Evolutionary conservation across 2,329 filamentous ascomycete genomes (phyloP), one percentile per base, ranked within the genome.

Genomic region (Claviceps capensis): DNA sequence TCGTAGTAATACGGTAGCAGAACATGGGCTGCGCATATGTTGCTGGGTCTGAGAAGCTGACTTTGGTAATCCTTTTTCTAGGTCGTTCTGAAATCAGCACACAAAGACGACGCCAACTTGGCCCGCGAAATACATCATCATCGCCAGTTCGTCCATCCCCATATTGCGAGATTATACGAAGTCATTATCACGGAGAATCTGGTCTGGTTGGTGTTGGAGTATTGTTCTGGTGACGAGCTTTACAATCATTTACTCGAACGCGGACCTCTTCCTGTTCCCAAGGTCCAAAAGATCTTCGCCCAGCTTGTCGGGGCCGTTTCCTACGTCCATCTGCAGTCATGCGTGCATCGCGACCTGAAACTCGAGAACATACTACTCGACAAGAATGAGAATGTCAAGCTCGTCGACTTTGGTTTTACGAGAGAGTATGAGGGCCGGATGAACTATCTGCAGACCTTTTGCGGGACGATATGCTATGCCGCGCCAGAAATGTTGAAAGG

Each of bases 41-140:
- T 48, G 19, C 34, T 26, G 19, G 26, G 19, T 14, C 36, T 40
- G 19, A 16, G 30, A 16, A 22, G 41, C 37, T 45, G 45, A 37
- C 41, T 37, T 23, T 43, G 2, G 38, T 11, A 22, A 34, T 40
- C 48, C 37, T 17, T 7, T 16, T 43, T 40, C 16, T 19, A 95
- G 88, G 93, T 98, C 61, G 93, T 98, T 38, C 87, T 98, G 70
- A 98, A 98, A 71, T 96, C 90, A 55, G 93, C 93, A 56, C 91
- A 93, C 66, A 96, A 95, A 68, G 85, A 90, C 65, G 93, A 98
- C 68, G 82, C 88, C 51, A 98, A 98, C 66, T 83, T 98, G 48
- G 91, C 91, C 16, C 86, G 93, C 60, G 93, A 98, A 68, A 98
- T 98, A 61, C 93, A 98, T 68, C 93, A 98, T 67, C 93, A 98